Evolutionary conservation across 192 early-diverging fungal species (phyloP).

Genomic region (Coemansia sp.): DNA sequence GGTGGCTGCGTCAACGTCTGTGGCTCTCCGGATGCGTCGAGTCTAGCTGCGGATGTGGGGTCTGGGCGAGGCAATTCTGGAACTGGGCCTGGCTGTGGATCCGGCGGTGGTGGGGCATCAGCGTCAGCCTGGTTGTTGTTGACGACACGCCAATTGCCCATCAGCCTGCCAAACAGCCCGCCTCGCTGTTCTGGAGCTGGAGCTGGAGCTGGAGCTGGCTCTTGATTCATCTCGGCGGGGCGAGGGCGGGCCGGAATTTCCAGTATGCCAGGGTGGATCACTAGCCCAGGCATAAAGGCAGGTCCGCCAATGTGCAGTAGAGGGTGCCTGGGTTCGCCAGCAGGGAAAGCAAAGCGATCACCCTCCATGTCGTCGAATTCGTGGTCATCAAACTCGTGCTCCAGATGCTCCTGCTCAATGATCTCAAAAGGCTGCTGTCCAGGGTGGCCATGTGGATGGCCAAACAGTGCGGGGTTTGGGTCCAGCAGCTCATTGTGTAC

Average conservation of each 20-base stretch:
- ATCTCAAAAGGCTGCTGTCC: neutral
- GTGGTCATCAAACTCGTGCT: neutral
- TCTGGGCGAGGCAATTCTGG: constrained; percentile 1
- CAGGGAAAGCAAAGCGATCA: neutral
- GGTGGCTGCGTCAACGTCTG: neutral
- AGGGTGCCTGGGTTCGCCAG: neutral
- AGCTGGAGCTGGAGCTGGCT: neutral
- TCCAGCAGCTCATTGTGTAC: neutral
- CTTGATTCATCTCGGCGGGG: neutral
- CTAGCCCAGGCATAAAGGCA: constrained; percentile 4
- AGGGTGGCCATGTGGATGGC: neutral
- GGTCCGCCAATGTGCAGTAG: neutral
- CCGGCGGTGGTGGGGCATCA: constrained; percentile 9
- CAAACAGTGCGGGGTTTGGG: neutral
- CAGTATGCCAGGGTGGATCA: neutral
- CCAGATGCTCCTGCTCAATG: neutral
- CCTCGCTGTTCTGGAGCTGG: neutral
- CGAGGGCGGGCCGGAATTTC: neutral
- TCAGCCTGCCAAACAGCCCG: constrained; percentile 14
- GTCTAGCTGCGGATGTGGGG: neutral
- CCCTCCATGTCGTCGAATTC: neutral
- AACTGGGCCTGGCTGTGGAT: constrained; percentile 39
- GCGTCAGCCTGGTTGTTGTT: constrained; percentile 9
- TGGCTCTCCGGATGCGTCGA: neutral
- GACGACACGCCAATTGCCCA: constrained; percentile 34